Evolutionary conservation across 257 asterid genomes (phyloP).

Genomic region (Gentiana dahurica): DNA sequence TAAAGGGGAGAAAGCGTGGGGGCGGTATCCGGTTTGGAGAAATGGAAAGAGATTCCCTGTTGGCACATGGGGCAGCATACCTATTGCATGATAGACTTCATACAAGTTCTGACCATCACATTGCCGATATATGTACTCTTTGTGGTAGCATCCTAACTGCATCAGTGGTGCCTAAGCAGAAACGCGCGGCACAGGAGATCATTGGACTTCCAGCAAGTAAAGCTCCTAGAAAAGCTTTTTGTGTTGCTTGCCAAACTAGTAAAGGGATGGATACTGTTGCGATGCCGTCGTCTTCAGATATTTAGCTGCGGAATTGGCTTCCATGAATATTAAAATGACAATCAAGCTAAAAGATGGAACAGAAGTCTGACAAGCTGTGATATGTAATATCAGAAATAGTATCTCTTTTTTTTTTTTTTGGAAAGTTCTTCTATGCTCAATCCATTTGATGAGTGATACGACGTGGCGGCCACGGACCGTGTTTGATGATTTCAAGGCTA

Average conservation of each 20-base stretch:
- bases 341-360: slow-evolving; percentile 52
- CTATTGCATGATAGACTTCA: slow-evolving; percentile 91
- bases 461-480: no score
- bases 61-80: slow-evolving; percentile 97
- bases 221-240: slow-evolving; percentile 50
- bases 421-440: no score
- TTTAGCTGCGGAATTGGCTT: slow-evolving; percentile 88
- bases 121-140: slow-evolving; percentile 80
- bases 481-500: no score
- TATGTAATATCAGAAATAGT: no score
- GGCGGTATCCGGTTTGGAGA: slow-evolving; percentile 98
- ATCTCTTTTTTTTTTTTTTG: no score
- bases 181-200: slow-evolving; percentile 34
- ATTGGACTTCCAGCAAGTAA: slow-evolving; percentile 47
- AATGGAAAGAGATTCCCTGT: slow-evolving; percentile 95
- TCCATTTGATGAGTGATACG: no score
- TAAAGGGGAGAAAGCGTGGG: slow-evolving; percentile 93
- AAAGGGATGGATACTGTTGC: slow-evolving; percentile 97
- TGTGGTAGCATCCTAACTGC: slow-evolving; percentile 86
- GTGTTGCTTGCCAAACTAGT: slow-evolving; percentile 63
- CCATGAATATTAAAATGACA: slow-evolving; percentile 87
- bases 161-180: slow-evolving; percentile 39
- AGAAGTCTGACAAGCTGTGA: slow-evolving; percentile 21
- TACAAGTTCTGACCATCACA: slow-evolving; percentile 79
- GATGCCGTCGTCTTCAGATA: slow-evolving; percentile 88